Conservation (phyloP, 2,329 filamentous ascomycete genomes). For the Aspergillus sp. region DNA sequence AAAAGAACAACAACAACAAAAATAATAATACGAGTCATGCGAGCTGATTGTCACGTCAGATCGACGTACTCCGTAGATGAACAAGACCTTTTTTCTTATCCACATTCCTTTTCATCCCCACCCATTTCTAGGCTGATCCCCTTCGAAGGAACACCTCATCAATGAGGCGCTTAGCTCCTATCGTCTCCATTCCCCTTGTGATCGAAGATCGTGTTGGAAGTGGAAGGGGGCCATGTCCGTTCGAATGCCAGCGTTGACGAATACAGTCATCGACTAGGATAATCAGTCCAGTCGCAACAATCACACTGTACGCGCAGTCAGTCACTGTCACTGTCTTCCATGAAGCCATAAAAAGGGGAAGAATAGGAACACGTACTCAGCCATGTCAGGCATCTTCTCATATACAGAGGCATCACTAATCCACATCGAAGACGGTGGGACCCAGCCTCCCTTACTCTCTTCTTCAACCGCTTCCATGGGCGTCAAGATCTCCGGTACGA, state of each 20-base stretch:
- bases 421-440: constrained; percentile 88
- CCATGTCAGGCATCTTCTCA: constrained; percentile 71
- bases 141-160: constrained; percentile 63
- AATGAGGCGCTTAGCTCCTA: constrained; percentile 62
- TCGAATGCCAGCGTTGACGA: constrained; percentile 69
- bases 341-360: constrained; percentile 6
- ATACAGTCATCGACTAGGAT: constrained; percentile 90
- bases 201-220: constrained; percentile 54
- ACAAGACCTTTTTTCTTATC: not conserved
- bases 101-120: not conserved
- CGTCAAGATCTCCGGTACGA: constrained; percentile 76
- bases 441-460: constrained; percentile 77
- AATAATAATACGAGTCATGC: not conserved
- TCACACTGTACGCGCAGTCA: constrained; percentile 58
- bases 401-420: constrained; percentile 74
- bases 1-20: constrained; percentile 9
- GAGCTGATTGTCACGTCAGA: not conserved
- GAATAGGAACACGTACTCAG: constrained; percentile 66
- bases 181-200: constrained; percentile 60
- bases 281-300: constrained; percentile 86
- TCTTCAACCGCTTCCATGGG: constrained; percentile 70
- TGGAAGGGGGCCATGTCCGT: constrained; percentile 51
- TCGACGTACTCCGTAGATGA: not conserved
- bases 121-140: constrained; percentile 30
- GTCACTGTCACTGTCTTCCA: not conserved